Percentiles rank a stretch among this genome's conserved stretches.
Conservation (phyloP, 2,329 filamentous ascomycete genomes). For the Ceratocystis harringtonii region DNA sequence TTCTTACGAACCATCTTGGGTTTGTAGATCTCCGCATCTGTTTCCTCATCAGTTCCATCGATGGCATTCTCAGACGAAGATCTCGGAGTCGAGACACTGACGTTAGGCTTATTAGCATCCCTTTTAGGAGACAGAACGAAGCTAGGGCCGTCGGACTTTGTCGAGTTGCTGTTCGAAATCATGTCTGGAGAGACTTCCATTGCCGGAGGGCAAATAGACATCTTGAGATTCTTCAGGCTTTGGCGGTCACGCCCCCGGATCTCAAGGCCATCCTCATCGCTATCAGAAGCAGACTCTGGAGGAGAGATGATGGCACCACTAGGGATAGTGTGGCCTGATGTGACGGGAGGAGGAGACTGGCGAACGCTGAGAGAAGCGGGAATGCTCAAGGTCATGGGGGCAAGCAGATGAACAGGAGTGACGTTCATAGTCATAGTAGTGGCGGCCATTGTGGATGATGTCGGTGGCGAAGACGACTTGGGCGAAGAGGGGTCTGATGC, state of each 20-base stretch:
- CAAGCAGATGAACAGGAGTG: constrained; percentile 10
- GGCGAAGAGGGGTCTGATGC: constrained; percentile 1
- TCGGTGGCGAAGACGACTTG: constrained; percentile 6
- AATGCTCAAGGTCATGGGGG: constrained; percentile 22
- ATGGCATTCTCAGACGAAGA: constrained; percentile 34
- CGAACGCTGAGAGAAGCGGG: constrained; percentile 47
- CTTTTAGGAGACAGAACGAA: constrained; percentile 30
- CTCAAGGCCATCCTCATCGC: constrained; percentile 46
- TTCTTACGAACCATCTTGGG: constrained; percentile 96
- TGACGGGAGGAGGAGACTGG: constrained; percentile 71
- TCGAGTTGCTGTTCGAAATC: constrained; percentile 29
- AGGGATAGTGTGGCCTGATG: constrained; percentile 57
- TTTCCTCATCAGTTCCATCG: constrained; percentile 46
- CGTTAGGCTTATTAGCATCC: constrained; percentile 37
- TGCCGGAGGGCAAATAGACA: constrained; percentile 50
- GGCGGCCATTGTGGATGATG: constrained; percentile 15
- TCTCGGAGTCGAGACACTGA: constrained; percentile 28
- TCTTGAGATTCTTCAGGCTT: constrained; percentile 55
- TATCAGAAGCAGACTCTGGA: constrained; percentile 62
- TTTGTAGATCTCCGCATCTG: constrained; percentile 47
- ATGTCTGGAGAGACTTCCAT: constrained; percentile 19
- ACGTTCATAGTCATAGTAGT: constrained; percentile 15
- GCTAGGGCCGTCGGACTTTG: constrained; percentile 27
- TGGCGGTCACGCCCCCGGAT: constrained; percentile 35
- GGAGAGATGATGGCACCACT: constrained; percentile 78